Evolutionary conservation across 306 rosid genomes (phyloP).

Genomic region (Urtica urens): DNA sequence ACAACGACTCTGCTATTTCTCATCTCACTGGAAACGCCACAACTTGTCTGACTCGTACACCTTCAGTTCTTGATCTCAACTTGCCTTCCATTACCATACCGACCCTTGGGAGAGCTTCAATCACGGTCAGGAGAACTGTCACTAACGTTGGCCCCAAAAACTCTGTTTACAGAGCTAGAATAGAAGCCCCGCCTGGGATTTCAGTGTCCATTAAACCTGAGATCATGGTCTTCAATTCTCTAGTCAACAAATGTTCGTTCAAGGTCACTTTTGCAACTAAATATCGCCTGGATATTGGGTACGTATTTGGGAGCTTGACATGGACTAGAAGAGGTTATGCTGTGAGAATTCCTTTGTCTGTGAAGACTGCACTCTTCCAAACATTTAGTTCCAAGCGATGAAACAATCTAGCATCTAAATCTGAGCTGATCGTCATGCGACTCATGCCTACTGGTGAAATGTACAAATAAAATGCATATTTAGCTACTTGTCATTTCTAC

Average conservation of each 20-base stretch:
- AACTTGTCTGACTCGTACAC: constrained; percentile 15
- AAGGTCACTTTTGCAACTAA: constrained; percentile 28
- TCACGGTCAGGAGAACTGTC: constrained; percentile 38
- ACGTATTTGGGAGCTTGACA: constrained; percentile 41
- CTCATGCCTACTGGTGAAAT: too few relatives aligned
- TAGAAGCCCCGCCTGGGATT: constrained; percentile 33
- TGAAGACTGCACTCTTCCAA: not conserved
- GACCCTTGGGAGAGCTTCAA: constrained; percentile 22
- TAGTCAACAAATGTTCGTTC: constrained; percentile 29
- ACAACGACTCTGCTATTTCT: constrained; percentile 41
- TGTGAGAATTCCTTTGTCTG: constrained; percentile 3
- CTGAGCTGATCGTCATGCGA: too few relatives aligned
- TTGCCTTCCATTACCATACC: constrained; percentile 51
- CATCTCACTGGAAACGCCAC: constrained; percentile 14
- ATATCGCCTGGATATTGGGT: constrained; percentile 35
- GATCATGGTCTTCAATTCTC: constrained; percentile 24
- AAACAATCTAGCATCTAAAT: not conserved
- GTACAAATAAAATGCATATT: too few relatives aligned
- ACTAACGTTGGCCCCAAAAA: constrained; percentile 44
- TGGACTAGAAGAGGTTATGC: constrained; percentile 39
- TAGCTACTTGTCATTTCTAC: too few relatives aligned
- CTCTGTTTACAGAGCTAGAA: constrained; percentile 30
- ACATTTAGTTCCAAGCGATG: not conserved
- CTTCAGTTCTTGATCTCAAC: constrained; percentile 32
- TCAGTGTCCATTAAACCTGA: constrained; percentile 29